These are phyloP conservation scores for Chytridium lagenaria DNA, from an alignment of 371 early-diverging fungal species.

Conservation along the genomic window DNA sequence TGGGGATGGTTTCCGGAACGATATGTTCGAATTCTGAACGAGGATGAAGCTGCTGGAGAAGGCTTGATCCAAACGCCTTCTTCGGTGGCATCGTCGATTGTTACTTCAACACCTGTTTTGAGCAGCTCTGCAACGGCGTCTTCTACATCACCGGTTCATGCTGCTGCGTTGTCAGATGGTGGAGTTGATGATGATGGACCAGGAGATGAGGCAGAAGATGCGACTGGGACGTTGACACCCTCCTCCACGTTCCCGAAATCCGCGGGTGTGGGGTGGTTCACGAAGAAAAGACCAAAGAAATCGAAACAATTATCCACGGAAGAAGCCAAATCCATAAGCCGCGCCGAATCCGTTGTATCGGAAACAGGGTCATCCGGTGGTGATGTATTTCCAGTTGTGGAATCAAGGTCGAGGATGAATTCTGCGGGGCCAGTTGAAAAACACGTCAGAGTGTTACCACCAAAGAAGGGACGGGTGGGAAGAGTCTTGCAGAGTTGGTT, in stretches of 20 bases:
- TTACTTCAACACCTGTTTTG: background rate
- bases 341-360: background rate
- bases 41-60: conserved; percentile 34
- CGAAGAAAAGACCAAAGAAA: background rate
- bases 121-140: background rate
- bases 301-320: background rate
- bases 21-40: conserved; percentile 43
- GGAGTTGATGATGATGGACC: background rate
- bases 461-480: background rate
- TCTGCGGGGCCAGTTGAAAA: background rate
- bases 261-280: background rate
- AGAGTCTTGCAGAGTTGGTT: background rate
- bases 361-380: background rate
- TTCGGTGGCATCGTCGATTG: background rate
- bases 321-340: background rate
- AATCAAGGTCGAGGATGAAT: conserved; percentile 3
- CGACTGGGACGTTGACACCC: conserved; percentile 2
- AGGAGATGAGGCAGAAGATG: background rate
- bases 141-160: background rate
- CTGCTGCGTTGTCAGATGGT: background rate
- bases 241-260: background rate
- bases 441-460: background rate
- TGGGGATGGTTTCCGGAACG: conserved; percentile 55
- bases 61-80: background rate
- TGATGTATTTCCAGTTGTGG: no score